A percentile compares a stretch with the other conserved stretches of the same genome.
Evolutionary conservation across 2,329 filamentous ascomycete species (phyloP).

Genomic region (Fusarium keratoplasticum): DNA sequence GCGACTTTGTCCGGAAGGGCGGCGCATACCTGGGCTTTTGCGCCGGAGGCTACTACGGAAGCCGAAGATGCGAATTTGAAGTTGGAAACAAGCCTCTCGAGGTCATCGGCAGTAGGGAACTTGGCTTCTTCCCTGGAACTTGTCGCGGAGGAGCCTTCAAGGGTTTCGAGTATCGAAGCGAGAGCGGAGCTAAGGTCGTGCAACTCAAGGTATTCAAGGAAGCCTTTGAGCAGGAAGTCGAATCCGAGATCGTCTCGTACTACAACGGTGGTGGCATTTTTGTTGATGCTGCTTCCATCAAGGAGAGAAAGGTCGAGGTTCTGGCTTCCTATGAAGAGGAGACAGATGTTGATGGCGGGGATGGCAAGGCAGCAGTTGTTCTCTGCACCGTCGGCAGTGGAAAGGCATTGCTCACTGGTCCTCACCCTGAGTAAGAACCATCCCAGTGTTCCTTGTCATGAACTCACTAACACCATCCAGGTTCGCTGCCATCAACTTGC

Average conservation of each 20-base stretch:
- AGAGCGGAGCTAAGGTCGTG: constrained; percentile 82
- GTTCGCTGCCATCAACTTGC: constrained; percentile 84
- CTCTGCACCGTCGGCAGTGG: constrained; percentile 87
- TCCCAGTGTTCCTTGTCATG: neutral
- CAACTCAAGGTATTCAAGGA: constrained; percentile 73
- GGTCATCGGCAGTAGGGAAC: constrained; percentile 85
- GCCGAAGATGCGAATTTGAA: constrained; percentile 87
- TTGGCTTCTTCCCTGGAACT: constrained; percentile 87
- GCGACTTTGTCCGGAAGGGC: constrained; percentile 85
- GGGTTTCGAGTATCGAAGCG: constrained; percentile 91
- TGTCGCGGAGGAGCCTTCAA: constrained; percentile 89
- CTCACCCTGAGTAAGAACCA: constrained; percentile 83
- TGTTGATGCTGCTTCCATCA: constrained; percentile 76
- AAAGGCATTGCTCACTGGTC: constrained; percentile 81
- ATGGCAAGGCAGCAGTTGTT: constrained; percentile 81
- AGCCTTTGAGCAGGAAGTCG: constrained; percentile 66
- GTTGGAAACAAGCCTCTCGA: constrained; percentile 82
- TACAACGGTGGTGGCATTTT: constrained; percentile 97
- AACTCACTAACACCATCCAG: constrained; percentile 57
- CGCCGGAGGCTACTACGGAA: constrained; percentile 93
- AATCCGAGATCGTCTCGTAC: constrained; percentile 78
- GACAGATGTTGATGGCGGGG: constrained; percentile 80
- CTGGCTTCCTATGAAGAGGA: constrained; percentile 83
- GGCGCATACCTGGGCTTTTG: constrained; percentile 92
- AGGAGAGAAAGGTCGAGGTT: constrained; percentile 77